phyloP scores from a whole-genome alignment of 768 basidiomycete species.

The Tephrocybe rancida region DNA sequence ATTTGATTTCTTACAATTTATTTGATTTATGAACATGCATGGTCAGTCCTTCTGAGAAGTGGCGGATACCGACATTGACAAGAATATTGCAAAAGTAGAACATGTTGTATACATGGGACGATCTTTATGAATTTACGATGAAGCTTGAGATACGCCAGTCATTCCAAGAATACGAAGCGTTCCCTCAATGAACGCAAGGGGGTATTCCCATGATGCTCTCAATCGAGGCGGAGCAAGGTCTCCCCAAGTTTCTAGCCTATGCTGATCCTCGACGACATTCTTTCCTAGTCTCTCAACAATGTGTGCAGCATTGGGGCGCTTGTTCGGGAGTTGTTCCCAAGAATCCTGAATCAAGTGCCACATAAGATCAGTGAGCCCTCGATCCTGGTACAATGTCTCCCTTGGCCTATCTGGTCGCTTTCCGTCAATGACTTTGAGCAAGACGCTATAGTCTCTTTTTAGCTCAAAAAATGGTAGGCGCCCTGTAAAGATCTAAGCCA shows the following conservation, averaged over 20 bases:
- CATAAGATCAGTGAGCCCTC: not conserved
- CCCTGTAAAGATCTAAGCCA: constrained; percentile 3
- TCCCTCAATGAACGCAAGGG: not conserved
- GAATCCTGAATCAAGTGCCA: constrained; percentile 1
- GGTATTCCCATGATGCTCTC: not conserved
- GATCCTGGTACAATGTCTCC: not conserved
- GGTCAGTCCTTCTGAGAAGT: too few species aligned
- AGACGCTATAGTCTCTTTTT: not conserved
- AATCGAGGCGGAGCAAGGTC: not conserved
- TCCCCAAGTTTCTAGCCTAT: not conserved
- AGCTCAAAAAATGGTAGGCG: constrained; percentile 1
- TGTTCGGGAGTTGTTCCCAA: not conserved
- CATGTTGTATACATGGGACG: too few species aligned
- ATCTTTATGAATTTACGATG: too few species aligned
- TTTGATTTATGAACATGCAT: too few species aligned
- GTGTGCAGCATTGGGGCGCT: not conserved
- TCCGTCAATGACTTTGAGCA: not conserved
- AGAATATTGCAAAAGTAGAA: too few species aligned
- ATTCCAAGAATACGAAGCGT: not conserved
- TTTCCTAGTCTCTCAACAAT: not conserved
- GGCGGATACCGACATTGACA: too few species aligned
- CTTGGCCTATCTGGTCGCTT: not conserved
- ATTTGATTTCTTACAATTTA: too few species aligned
- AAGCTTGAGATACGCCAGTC: too few species aligned
- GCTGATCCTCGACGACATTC: not conserved